Base-by-base conservation (phyloP, 2,329 filamentous ascomycete genomes). In the Xylaria sp. region DNA sequence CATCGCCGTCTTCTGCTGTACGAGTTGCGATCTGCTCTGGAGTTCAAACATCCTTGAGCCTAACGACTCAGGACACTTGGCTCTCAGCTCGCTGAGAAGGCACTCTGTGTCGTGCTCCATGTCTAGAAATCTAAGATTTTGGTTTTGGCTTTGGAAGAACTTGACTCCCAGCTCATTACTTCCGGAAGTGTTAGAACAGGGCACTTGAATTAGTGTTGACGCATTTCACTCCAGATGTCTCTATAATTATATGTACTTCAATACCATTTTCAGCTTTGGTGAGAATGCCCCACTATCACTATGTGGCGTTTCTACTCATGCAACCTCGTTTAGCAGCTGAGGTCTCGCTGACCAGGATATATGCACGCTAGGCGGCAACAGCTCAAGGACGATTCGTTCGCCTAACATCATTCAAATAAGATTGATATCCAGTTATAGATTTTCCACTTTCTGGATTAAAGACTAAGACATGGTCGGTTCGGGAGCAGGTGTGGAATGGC, bases 51-150 rank as follows among this genome's bases (percentile, higher is more conserved):
- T 63, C 60, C 60, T 63, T 26, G 49, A 31, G 36, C 60, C 46
- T 36, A 63, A 46, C 11, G 60, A 23, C 36, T 63, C 36, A 5
- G 60, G 60, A 26, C 38, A 63, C 36, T 33, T 63, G 38, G 60
- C 60, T 42, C 60, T 63, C 49, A 63, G 60, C 60, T 63, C 60
- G 20, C 60, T 56, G 48, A 63, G 49, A 63, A 46, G 38, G 15
- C 49, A 57, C 1, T 56, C 28, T 36, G 49, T 63, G 60, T 63
- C 60, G 26, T 63, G 40, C n/a, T 63, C 60, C 60, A 63, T 63
- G 36, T 54, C 17, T 42, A 40, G 20, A 31, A 40, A 17, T 51
- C 13, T 61, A 6, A 7, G 44, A 38, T 46, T 6, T 28, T 26
- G 6, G 11, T 42, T 28, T 51, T 31, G 5, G 23, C 28, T 51